A percentile compares a stretch with the other conserved stretches of the same genome.
These are phyloP conservation scores for Lichtheimia ramosa DNA, from an alignment of 371 early-diverging fungal genomes.

Conservation along the genomic window DNA sequence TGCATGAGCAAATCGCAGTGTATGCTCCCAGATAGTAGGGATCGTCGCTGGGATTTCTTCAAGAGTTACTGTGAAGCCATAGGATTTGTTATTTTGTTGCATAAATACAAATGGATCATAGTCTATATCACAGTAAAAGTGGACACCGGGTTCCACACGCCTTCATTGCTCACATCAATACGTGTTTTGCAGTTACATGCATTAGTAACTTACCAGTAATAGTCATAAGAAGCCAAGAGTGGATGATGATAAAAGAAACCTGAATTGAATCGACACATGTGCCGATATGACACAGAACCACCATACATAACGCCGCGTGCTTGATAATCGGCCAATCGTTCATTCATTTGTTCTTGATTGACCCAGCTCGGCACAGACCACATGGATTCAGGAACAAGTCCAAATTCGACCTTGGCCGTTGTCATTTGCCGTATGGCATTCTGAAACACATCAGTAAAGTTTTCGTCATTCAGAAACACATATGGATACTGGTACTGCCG, in stretches of 20 bases:
- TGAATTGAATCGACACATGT: constrained; percentile 69
- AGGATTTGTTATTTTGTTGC: constrained; percentile 73
- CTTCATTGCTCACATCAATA: constrained; percentile 45
- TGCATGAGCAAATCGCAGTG: constrained; percentile 53
- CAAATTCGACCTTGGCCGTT: constrained; percentile 58
- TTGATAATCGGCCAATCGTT: constrained; percentile 57
- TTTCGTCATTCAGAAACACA: constrained; percentile 84
- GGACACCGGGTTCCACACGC: constrained; percentile 94
- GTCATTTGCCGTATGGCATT: constrained; percentile 61
- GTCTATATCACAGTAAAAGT: constrained; percentile 85
- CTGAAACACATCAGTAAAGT: constrained; percentile 76
- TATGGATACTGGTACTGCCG: constrained; percentile 84
- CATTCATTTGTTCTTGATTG: constrained; percentile 57
- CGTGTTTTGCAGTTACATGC: neutral
- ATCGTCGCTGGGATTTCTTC: constrained; percentile 84
- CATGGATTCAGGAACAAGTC: constrained; percentile 64
- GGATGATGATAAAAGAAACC: constrained; percentile 93
- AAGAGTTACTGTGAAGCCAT: constrained; percentile 83
- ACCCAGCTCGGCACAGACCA: constrained; percentile 76
- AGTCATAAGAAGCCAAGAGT: constrained; percentile 78
- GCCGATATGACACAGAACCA: constrained; percentile 34
- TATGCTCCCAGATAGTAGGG: constrained; percentile 79
- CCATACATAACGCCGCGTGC: constrained; percentile 70
- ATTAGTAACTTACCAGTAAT: constrained; percentile 81
- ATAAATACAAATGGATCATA: constrained; percentile 90